These are phyloP conservation scores for Rubus idaeus DNA, from an alignment of 306 rosid species.

Conservation along the genomic window DNA sequence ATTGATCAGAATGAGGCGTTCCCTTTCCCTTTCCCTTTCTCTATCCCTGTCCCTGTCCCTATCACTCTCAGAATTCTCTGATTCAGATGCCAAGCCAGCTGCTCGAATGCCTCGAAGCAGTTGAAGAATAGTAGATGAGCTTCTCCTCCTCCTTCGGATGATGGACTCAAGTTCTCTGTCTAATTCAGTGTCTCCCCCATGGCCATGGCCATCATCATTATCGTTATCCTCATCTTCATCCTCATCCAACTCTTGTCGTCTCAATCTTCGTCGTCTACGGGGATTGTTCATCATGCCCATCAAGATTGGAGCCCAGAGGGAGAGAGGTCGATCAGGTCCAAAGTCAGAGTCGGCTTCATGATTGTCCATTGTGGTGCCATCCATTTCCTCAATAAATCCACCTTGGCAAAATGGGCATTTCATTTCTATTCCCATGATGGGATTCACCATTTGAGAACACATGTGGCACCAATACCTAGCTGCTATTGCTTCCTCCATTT, in stretches of 20 bases:
- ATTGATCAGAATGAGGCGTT: constrained; percentile 59
- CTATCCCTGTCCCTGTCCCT: constrained; percentile 46
- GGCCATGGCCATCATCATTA: constrained; percentile 22
- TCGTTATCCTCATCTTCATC: constrained; percentile 38
- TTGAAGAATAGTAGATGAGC: constrained; percentile 64
- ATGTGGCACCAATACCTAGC: constrained; percentile 67
- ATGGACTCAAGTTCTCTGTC: constrained; percentile 58
- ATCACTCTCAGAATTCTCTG: constrained; percentile 44
- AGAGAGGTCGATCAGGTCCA: constrained; percentile 56
- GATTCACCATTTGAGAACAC: constrained; percentile 60
- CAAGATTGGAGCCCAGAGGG: constrained; percentile 79
- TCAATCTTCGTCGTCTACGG: constrained; percentile 45
- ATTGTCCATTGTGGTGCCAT: constrained; percentile 23
- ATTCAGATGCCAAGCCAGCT: constrained; percentile 59
- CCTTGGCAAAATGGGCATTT: constrained; percentile 66
- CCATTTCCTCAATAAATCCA: constrained; percentile 66
- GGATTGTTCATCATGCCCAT: constrained; percentile 74
- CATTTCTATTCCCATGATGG: constrained; percentile 53
- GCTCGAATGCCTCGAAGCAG: constrained; percentile 74
- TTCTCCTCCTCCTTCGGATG: constrained; percentile 66
- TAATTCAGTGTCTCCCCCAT: constrained; percentile 38
- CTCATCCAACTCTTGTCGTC: constrained; percentile 43
- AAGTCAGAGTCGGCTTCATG: constrained; percentile 39
- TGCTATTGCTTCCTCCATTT: constrained; percentile 58
- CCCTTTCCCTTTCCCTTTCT: constrained; percentile 58